phyloP scores from a whole-genome alignment of 179 eudicot genomes.

The Corrigiola litoralis region DNA sequence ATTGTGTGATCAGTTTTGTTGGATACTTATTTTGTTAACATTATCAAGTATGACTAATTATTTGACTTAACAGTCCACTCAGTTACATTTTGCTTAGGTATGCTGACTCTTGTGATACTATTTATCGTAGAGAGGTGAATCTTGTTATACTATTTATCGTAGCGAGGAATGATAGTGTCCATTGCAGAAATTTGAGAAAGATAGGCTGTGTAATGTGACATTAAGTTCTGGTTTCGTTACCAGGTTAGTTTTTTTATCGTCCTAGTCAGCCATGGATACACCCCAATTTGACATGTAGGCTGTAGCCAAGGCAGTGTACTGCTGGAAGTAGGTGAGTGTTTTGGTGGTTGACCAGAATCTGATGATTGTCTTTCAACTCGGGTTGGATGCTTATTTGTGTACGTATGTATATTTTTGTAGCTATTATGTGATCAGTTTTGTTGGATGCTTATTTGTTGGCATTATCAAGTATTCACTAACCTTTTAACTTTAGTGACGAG shows the following conservation, averaged over 20 bases:
- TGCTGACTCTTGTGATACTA: background rate
- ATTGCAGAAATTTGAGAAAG: background rate
- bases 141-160: too few relatives aligned
- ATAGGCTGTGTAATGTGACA: background rate
- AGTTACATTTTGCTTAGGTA: background rate
- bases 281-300: background rate
- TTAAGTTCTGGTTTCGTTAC: background rate
- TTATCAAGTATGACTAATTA: background rate
- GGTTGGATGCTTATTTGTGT: too few relatives aligned
- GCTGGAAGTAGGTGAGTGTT: background rate
- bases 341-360: too few relatives aligned
- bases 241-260: background rate
- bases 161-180: background rate
- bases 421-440: too few relatives aligned
- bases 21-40: slow-evolving; percentile 5
- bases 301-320: background rate
- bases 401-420: too few relatives aligned
- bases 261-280: background rate
- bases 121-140: background rate
- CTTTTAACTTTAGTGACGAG: background rate
- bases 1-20: background rate
- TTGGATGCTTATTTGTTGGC: slow-evolving; percentile 4
- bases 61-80: background rate
- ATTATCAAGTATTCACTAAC: background rate
- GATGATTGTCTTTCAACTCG: too few relatives aligned